Evolutionary conservation across 2,329 filamentous ascomycete species (phyloP).

Genomic region (Aureobasidium sp.): DNA sequence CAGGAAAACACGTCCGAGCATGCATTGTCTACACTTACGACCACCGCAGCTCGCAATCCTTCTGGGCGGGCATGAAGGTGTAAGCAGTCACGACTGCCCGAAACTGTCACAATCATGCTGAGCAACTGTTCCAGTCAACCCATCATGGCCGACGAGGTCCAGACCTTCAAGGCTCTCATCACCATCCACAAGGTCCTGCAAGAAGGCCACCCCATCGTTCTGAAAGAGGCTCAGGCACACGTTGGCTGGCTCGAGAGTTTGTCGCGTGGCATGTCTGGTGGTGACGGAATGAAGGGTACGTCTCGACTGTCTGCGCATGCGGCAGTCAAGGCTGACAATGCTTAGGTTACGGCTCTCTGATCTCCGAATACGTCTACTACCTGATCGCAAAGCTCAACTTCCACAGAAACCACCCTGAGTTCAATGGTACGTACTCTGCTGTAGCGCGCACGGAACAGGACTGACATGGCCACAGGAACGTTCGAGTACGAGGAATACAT

Average conservation of each 20-base stretch:
- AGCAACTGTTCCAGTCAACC: constrained; percentile 59
- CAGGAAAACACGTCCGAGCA: constrained; percentile 89
- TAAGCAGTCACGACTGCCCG: constrained; percentile 42
- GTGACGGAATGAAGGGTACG: constrained; percentile 52
- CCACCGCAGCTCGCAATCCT: constrained; percentile 88
- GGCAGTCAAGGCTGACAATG: constrained; percentile 15
- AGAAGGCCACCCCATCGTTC: constrained; percentile 81
- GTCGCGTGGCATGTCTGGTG: constrained; percentile 66
- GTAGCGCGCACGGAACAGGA: too few species aligned
- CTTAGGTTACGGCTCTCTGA: constrained; percentile 74
- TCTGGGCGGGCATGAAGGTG: constrained; percentile 99
- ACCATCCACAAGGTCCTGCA: constrained; percentile 96
- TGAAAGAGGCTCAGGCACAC: constrained; percentile 85
- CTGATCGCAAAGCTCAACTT: constrained; percentile 92
- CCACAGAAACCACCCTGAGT: constrained; percentile 92
- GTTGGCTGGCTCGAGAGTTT: constrained; percentile 88
- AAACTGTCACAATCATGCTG: constrained; percentile 2
- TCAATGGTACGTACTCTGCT: constrained; percentile 51
- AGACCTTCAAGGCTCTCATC: constrained; percentile 97
- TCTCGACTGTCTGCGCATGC: background rate
- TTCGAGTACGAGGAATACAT: constrained; percentile 99
- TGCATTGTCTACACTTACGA: constrained; percentile 99
- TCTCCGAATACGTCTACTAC: constrained; percentile 95
- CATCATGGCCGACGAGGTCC: constrained; percentile 95
- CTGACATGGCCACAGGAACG: constrained; percentile 53